phyloP scores from a whole-genome alignment of 306 rosid species.

The Pyrus pyrifolia region DNA sequence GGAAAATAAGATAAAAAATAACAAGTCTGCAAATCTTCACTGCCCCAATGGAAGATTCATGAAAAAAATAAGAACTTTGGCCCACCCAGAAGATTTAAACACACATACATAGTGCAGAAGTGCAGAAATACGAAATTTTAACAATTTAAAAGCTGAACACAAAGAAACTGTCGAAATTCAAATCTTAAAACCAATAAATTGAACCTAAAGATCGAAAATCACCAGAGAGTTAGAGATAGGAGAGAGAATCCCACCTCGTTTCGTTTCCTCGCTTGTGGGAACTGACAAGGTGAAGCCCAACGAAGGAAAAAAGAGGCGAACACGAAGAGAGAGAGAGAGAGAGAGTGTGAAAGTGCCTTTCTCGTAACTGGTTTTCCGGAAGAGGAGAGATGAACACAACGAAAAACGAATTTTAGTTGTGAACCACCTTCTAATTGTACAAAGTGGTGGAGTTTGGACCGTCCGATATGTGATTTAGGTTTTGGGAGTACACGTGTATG shows the following conservation, averaged over 20 bases:
- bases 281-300: slow-evolving; percentile 9
- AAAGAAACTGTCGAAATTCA: slow-evolving; percentile 5
- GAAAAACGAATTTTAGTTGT: background rate
- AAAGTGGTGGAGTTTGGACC: background rate
- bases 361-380: background rate
- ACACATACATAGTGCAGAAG: background rate
- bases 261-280: background rate
- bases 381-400: background rate
- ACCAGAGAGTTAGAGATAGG: background rate
- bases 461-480: background rate
- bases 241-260: background rate
- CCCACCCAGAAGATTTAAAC: background rate
- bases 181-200: slow-evolving; percentile 5
- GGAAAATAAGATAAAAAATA: background rate
- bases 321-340: background rate
- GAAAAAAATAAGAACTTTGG: background rate
- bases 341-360: background rate
- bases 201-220: background rate
- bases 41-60: background rate
- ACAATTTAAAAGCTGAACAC: background rate
- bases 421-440: background rate
- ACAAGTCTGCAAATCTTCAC: background rate
- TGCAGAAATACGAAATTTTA: background rate
- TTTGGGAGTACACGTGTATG: background rate
- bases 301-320: slow-evolving; percentile 13